A percentile compares a stretch with the other conserved stretches of the same genome.
Conservation (phyloP, 345 rosid species). For the Populus ilicifolia region DNA sequence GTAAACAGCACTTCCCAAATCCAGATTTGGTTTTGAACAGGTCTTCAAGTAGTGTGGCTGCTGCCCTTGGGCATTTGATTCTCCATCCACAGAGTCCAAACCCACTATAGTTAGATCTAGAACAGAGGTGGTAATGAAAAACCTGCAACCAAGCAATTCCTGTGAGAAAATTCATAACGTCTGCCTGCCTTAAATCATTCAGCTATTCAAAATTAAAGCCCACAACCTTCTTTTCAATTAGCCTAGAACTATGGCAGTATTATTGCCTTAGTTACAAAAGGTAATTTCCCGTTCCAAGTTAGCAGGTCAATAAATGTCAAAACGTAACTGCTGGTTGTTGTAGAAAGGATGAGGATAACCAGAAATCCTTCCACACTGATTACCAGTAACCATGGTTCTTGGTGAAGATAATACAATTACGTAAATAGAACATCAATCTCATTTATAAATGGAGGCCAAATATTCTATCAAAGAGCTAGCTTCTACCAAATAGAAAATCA, state of each 20-base stretch:
- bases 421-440: no score
- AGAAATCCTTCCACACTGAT: background rate
- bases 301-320: background rate
- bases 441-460: no score
- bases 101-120: constrained; percentile 90
- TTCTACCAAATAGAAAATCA: no score
- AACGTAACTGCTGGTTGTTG: background rate
- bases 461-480: no score
- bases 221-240: background rate
- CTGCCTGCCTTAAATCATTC: background rate
- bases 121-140: constrained; percentile 85
- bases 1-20: constrained; percentile 70
- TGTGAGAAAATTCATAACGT: background rate
- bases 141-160: constrained; percentile 49
- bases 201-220: background rate
- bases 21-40: constrained; percentile 72
- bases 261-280: background rate
- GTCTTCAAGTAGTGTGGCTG: constrained; percentile 81
- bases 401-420: no score
- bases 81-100: constrained; percentile 72
- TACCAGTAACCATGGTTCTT: background rate
- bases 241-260: background rate
- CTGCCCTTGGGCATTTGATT: constrained; percentile 56
- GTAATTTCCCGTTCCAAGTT: background rate
- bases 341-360: no score